Evolutionary conservation across 257 asterid species (phyloP).

Genomic region (Solanum pinnatisectum): DNA sequence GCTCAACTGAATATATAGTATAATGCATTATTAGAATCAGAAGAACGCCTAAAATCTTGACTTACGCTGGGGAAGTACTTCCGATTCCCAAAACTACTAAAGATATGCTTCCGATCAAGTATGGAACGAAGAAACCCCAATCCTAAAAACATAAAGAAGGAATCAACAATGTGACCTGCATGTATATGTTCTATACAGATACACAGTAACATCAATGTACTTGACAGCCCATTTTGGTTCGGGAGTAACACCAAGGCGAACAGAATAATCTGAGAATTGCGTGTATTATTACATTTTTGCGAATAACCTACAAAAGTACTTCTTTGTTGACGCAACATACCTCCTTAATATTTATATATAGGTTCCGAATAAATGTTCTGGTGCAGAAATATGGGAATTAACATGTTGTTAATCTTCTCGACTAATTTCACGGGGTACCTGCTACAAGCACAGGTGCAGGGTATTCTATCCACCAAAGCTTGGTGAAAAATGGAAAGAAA

Average conservation of each 20-base stretch:
- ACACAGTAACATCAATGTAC: background rate
- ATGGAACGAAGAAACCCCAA: conserved; percentile 95
- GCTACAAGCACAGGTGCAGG: background rate
- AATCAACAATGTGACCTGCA: background rate
- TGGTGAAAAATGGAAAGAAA: background rate
- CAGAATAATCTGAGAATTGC: background rate
- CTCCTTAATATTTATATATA: background rate
- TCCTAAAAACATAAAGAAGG: conserved; percentile 41
- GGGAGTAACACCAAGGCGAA: background rate
- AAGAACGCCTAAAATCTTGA: background rate
- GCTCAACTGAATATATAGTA: conserved; percentile 21
- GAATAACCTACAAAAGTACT: background rate
- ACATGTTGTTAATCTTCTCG: background rate
- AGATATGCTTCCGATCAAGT: conserved; percentile 90
- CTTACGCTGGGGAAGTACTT: conserved; percentile 89
- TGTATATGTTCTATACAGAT: background rate
- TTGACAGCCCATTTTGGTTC: background rate
- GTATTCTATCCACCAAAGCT: background rate
- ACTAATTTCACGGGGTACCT: background rate
- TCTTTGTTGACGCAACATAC: background rate
- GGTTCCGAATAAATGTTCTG: background rate
- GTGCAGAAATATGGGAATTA: background rate
- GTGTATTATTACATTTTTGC: background rate
- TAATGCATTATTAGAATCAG: conserved; percentile 2
- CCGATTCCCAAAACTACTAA: conserved; percentile 83